Conservation (phyloP, 768 basidiomycete genomes). For the Lactifluus piperatus region DNA sequence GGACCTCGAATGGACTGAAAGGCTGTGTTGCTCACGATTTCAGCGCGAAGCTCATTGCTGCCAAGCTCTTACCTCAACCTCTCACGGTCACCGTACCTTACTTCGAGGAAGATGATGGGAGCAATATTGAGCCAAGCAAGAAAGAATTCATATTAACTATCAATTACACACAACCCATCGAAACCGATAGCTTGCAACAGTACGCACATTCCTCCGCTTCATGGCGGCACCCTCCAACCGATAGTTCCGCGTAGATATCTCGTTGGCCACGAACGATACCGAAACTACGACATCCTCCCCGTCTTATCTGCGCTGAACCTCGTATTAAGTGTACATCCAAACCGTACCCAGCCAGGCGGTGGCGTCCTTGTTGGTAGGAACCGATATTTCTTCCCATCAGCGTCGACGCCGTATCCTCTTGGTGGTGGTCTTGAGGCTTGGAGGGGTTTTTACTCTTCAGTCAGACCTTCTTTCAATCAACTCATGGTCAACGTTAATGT, state of each 20-base stretch:
- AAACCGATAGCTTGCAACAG: conserved; percentile 35
- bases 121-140: conserved; percentile 24
- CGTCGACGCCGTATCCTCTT: conserved; percentile 24
- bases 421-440: conserved; percentile 50
- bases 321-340: conserved; percentile 37
- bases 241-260: conserved; percentile 32
- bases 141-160: conserved; percentile 39
- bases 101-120: conserved; percentile 39
- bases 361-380: conserved; percentile 47
- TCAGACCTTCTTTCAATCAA: conserved; percentile 34
- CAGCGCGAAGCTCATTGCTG: conserved; percentile 38
- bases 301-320: conserved; percentile 44
- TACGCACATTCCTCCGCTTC: conserved; percentile 20
- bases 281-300: conserved; percentile 38
- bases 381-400: conserved; percentile 42
- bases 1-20: conserved; percentile 34
- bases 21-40: conserved; percentile 40
- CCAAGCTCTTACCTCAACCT: conserved; percentile 34
- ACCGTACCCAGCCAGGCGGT: conserved; percentile 28
- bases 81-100: conserved; percentile 32
- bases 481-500: conserved; percentile 48
- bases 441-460: conserved; percentile 42
- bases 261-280: conserved; percentile 34
- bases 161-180: conserved; percentile 35
- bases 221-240: neutral